phyloP scores from a whole-genome alignment of 176 grass and related monocot genomes.

The Olyra latifolia region DNA sequence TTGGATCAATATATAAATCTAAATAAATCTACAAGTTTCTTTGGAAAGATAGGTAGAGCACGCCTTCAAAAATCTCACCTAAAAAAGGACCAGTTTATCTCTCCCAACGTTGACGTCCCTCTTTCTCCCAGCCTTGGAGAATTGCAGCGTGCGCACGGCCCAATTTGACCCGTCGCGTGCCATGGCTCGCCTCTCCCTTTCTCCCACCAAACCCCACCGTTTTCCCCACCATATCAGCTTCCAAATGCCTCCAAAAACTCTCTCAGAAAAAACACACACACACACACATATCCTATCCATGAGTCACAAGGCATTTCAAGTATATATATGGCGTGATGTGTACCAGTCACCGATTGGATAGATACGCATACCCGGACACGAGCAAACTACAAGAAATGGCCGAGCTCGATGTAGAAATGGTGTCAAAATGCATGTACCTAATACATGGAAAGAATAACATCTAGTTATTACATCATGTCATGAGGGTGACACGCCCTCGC shows the following conservation, averaged over 20 bases:
- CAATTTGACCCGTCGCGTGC: conserved; percentile 2
- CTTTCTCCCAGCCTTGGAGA: neutral
- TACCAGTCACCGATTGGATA: neutral
- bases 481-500: conserved; percentile 18
- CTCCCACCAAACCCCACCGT: conserved; percentile 57
- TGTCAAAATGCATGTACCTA: neutral
- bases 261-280: neutral
- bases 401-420: neutral
- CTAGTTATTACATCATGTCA: conserved; percentile 26
- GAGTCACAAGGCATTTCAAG: neutral
- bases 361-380: too few species aligned
- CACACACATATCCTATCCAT: neutral
- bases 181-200: conserved; percentile 55
- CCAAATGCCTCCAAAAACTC: neutral
- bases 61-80: conserved; percentile 15
- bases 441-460: neutral
- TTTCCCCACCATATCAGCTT: neutral
- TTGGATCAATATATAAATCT: neutral
- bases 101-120: conserved; percentile 42
- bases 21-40: conserved; percentile 9
- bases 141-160: neutral
- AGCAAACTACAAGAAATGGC: neutral
- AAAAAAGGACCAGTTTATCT: conserved; percentile 27
- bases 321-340: neutral
- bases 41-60: conserved; percentile 9